These are phyloP conservation scores for Rosa persica DNA, from an alignment of 306 rosid genomes.

Conservation along the genomic window DNA sequence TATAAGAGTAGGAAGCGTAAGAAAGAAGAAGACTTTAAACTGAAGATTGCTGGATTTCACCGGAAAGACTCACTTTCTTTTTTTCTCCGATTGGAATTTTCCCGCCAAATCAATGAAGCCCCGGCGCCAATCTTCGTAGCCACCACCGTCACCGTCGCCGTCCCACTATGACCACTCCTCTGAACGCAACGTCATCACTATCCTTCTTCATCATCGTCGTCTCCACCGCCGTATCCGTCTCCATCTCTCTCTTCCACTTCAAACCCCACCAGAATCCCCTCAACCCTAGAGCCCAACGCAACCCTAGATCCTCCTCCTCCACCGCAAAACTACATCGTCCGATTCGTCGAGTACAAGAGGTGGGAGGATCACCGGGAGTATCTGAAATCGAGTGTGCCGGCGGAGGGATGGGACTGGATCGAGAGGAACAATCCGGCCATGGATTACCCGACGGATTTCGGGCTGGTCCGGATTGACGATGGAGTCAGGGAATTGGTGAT, in stretches of 20 bases:
- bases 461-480: slow-evolving; percentile 64
- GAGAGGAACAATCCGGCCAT: slow-evolving; percentile 75
- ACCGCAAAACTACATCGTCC: slow-evolving; percentile 60
- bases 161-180: slow-evolving; percentile 40
- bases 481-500: slow-evolving; percentile 35
- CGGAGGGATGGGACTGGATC: slow-evolving; percentile 82
- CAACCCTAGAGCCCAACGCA: slow-evolving; percentile 37
- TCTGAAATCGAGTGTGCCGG: slow-evolving; percentile 48
- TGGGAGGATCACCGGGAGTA: slow-evolving; percentile 60
- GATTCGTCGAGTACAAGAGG: slow-evolving; percentile 58
- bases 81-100: slow-evolving; percentile 26
- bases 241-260: slow-evolving; percentile 35
- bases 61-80: neutral
- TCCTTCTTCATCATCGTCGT: slow-evolving; percentile 37
- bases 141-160: neutral
- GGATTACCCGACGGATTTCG: slow-evolving; percentile 82
- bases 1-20: neutral
- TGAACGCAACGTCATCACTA: slow-evolving; percentile 26
- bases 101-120: slow-evolving; percentile 54
- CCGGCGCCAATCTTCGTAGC: neutral
- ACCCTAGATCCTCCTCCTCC: too few relatives aligned
- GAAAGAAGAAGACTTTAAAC: neutral
- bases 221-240: slow-evolving; percentile 26
- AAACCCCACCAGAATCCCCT: slow-evolving; percentile 18
- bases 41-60: neutral